Conservation (phyloP, 2,329 filamentous ascomycete genomes). For the Aspergillus transmontanensis region DNA sequence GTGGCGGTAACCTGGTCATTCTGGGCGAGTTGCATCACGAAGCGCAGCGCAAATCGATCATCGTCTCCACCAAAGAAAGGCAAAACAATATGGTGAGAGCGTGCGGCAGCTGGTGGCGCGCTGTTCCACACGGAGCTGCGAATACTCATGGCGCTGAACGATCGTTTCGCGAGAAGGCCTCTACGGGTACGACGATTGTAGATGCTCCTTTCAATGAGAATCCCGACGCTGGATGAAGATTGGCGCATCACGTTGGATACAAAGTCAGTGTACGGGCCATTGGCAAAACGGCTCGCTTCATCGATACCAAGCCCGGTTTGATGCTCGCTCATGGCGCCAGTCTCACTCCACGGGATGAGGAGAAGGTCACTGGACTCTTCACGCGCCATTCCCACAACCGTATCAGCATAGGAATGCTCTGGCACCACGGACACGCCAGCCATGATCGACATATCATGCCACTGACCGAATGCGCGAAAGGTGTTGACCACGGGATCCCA, state of each 20-base stretch:
- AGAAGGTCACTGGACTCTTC: slow-evolving; percentile 73
- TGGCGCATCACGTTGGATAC: slow-evolving; percentile 67
- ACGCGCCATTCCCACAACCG: slow-evolving; percentile 69
- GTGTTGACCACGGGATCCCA: slow-evolving; percentile 87
- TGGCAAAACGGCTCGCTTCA: slow-evolving; percentile 59
- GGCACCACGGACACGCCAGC: slow-evolving; percentile 81
- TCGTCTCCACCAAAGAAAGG: slow-evolving; percentile 85
- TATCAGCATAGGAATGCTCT: slow-evolving; percentile 75
- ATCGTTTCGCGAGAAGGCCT: slow-evolving; percentile 39
- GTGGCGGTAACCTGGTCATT: slow-evolving; percentile 79
- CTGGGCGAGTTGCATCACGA: slow-evolving; percentile 81
- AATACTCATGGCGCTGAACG: slow-evolving; percentile 61
- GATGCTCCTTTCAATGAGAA: slow-evolving; percentile 76
- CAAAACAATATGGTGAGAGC: slow-evolving; percentile 80
- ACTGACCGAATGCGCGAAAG: slow-evolving; percentile 83
- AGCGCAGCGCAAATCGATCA: slow-evolving; percentile 74
- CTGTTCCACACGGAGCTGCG: slow-evolving; percentile 61
- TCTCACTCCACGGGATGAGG: slow-evolving; percentile 87
- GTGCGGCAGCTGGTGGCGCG: slow-evolving; percentile 60
- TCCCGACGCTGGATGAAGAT: slow-evolving; percentile 68
- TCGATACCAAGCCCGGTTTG: slow-evolving; percentile 53
- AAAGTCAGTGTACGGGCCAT: slow-evolving; percentile 70
- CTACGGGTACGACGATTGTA: slow-evolving; percentile 33
- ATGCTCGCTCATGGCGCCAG: slow-evolving; percentile 72
- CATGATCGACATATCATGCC: slow-evolving; percentile 80